Evolutionary conservation across 2,329 filamentous ascomycete species (phyloP).

Genomic region (Diaporthe sp.): DNA sequence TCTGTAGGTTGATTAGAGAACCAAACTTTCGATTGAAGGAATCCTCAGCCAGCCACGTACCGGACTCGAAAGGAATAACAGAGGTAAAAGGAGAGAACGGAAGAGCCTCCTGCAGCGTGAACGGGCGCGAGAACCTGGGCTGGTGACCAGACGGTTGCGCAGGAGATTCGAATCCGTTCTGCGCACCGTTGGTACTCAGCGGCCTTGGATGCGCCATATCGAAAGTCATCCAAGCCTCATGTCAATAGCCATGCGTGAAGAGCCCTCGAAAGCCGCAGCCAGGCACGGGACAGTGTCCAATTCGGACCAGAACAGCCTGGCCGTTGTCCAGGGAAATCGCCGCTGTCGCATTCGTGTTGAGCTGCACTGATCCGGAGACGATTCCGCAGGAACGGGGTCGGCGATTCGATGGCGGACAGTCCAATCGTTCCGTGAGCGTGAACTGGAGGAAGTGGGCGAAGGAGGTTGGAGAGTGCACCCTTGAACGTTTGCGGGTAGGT

Average conservation of each 20-base stretch:
- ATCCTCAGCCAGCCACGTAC: slow-evolving; percentile 60
- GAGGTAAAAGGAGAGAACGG: slow-evolving; percentile 88
- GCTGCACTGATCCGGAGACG: neutral
- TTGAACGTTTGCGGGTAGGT: slow-evolving; percentile 30
- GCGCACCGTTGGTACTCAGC: slow-evolving; percentile 51
- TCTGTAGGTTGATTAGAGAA: slow-evolving; percentile 57
- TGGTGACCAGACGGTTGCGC: slow-evolving; percentile 38
- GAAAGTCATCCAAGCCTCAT: slow-evolving; percentile 46
- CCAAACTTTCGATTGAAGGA: neutral
- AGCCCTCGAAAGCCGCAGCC: slow-evolving; percentile 12
- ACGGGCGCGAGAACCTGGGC: slow-evolving; percentile 57
- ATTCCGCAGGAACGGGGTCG: neutral
- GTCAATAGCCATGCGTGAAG: slow-evolving; percentile 43
- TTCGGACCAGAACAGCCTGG: slow-evolving; percentile 29
- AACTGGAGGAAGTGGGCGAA: slow-evolving; percentile 12
- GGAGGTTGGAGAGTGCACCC: slow-evolving; percentile 29
- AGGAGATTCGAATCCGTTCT: slow-evolving; percentile 40
- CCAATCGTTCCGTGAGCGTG: neutral
- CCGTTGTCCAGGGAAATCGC: slow-evolving; percentile 6
- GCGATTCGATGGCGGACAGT: slow-evolving; percentile 21
- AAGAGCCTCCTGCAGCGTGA: slow-evolving; percentile 80
- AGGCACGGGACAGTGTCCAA: slow-evolving; percentile 27
- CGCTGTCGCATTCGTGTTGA: slow-evolving; percentile 19
- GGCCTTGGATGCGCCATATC: slow-evolving; percentile 50
- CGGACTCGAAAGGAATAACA: slow-evolving; percentile 82